Conservation (phyloP, 345 rosid species). For the Syzygium jambos region DNA sequence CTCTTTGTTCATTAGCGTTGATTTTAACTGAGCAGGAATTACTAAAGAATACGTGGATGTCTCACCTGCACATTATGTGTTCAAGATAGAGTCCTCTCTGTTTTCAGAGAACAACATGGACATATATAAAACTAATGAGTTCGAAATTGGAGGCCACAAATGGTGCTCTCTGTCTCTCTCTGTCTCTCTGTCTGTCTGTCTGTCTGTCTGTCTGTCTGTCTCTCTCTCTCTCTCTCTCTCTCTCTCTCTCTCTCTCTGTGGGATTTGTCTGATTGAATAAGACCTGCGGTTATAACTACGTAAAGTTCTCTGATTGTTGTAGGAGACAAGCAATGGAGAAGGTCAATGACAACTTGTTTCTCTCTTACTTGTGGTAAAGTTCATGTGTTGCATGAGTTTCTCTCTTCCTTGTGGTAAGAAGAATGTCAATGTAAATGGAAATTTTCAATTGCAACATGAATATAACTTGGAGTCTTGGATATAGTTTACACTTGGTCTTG, state of each 20-base stretch:
- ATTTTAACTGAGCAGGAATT: neutral
- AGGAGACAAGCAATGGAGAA: too few relatives aligned
- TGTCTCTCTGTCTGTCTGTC: too few relatives aligned
- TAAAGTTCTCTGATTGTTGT: too few relatives aligned
- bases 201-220: too few relatives aligned
- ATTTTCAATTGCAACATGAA: neutral
- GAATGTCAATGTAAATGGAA: neutral
- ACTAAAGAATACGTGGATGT: neutral
- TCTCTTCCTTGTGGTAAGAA: neutral
- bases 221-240: too few relatives aligned
- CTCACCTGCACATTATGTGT: neutral
- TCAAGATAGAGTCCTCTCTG: neutral
- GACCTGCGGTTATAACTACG: too few relatives aligned
- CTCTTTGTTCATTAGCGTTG: neutral
- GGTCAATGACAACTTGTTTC: too few relatives aligned
- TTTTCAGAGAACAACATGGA: neutral
- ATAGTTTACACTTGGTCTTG: neutral
- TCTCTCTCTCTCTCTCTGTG: too few relatives aligned
- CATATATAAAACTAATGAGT: neutral
- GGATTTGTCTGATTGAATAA: too few relatives aligned
- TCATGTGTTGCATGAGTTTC: neutral
- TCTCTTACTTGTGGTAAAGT: too few relatives aligned
- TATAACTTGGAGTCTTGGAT: neutral
- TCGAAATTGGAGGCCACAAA: neutral
- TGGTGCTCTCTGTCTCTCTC: neutral